These are phyloP conservation scores for Mariannaea elegans DNA, from an alignment of 2,329 filamentous ascomycete species.

Conservation along the genomic window DNA sequence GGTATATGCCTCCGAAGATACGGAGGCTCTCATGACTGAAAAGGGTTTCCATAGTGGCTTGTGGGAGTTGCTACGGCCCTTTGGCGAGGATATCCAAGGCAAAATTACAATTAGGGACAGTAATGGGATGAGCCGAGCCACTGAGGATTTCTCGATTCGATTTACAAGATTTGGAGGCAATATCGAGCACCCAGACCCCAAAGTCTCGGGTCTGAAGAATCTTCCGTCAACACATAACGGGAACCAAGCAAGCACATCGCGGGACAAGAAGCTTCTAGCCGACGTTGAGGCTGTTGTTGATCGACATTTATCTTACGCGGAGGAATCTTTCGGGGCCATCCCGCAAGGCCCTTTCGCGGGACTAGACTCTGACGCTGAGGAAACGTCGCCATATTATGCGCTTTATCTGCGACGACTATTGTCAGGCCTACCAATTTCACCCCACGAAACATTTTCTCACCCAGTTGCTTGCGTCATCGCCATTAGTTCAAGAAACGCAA, in stretches of 20 bases:
- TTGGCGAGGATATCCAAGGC: constrained; percentile 86
- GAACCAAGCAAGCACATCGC: constrained; percentile 39
- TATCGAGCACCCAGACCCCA: constrained; percentile 60
- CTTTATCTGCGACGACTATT: constrained; percentile 85
- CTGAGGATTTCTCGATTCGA: constrained; percentile 90
- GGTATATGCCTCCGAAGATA: constrained; percentile 86
- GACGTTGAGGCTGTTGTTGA: constrained; percentile 85
- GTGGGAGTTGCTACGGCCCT: constrained; percentile 86
- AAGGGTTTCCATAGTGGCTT: constrained; percentile 88
- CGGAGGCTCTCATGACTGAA: constrained; percentile 78
- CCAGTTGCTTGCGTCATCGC: constrained; percentile 95
- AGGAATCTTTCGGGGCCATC: constrained; percentile 60
- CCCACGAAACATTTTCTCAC: constrained; percentile 93
- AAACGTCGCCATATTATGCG: constrained; percentile 82
- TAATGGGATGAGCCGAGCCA: constrained; percentile 80
- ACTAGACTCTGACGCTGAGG: constrained; percentile 55
- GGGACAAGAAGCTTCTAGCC: constrained; percentile 52
- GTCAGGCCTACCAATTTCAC: constrained; percentile 78
- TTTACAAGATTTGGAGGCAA: constrained; percentile 77
- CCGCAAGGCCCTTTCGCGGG: constrained; percentile 50
- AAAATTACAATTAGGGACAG: constrained; percentile 93
- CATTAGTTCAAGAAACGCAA: constrained; percentile 86
- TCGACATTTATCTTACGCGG: constrained; percentile 79
- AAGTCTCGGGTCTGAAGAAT: constrained; percentile 40
- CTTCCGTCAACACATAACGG: constrained; percentile 43